Base-by-base conservation (phyloP, 1,284 basidiomycete genomes). In the Ceratobasidium theobromae region DNA sequence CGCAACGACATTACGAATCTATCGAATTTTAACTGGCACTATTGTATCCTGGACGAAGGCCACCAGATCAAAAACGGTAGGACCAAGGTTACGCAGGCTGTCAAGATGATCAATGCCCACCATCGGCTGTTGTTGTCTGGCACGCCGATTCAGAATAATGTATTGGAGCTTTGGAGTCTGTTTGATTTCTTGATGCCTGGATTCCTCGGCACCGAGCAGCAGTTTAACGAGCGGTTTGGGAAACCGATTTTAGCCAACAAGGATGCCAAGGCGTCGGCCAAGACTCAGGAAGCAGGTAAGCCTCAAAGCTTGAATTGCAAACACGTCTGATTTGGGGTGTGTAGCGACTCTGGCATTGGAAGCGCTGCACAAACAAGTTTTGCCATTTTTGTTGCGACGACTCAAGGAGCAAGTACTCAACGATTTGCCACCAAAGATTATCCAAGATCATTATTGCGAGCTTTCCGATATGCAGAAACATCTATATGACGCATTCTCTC, bases 101-200 rank as follows among this genome's bases (percentile, higher is more conserved):
- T 99, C 71, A 99, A 99, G 78, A 85, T 82, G 71, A 84, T 99
- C 55, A 85, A 85, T 58, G 92, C 96, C 1, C 88, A 96, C 70
- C 97, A 99, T 77, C 87, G 97, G 14, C 80, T 99, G 18, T 89
- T 99, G 72, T 80, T 99, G 1, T 97, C 95, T 0, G 97, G 97
- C 27, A 99, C 97, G 11, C 97, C 97, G 0, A 98, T 99, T 67
- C 97, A 99, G 79, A 99, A 99, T 77, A 99, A 99, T 74, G 95
- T 99, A 6, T 80, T 99, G 43, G 97, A 99, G 76, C 79, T 99
- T 2, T 99, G 97, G 97, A 97, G 93, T 77, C 80, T 99, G 66
- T 99, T 99, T 76, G 97, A 99, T 77, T 99, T 98, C 78, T 79
- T 99, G 71, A 99, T 99, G 97, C 97, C 97, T 21, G 97, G 97